These are phyloP conservation scores for Telfairia occidentalis DNA, from an alignment of 331 rosid species.

Conservation along the genomic window DNA sequence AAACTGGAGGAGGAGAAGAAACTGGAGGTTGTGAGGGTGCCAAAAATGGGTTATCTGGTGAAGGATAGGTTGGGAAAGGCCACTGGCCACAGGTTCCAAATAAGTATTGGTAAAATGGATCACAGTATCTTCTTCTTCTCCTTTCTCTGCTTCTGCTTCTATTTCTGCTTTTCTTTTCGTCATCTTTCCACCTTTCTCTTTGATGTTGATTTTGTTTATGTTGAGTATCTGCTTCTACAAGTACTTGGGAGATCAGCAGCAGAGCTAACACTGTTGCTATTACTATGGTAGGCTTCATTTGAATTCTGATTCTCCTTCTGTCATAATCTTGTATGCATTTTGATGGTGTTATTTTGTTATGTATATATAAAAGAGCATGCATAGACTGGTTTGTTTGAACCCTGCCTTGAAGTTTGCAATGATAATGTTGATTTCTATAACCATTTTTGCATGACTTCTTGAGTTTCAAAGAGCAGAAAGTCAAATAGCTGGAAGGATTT, in stretches of 20 bases:
- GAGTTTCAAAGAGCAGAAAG: neutral
- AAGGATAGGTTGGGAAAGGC: constrained; percentile 6
- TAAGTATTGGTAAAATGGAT: constrained; percentile 3
- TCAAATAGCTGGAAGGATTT: neutral
- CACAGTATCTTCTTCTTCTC: constrained; percentile 7
- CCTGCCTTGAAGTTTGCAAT: constrained; percentile 3
- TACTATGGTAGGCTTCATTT: constrained; percentile 7
- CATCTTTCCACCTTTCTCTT: neutral
- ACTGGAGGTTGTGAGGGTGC: neutral
- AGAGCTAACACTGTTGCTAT: neutral
- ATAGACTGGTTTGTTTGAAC: neutral
- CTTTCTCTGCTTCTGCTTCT: neutral
- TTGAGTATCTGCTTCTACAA: constrained; percentile 1
- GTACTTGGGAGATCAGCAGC: constrained; percentile 4
- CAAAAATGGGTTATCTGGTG: constrained; percentile 11
- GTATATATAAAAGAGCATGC: neutral
- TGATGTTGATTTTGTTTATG: neutral
- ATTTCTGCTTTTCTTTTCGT: constrained; percentile 7
- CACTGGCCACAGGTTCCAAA: constrained; percentile 9
- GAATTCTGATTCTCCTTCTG: neutral
- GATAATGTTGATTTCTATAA: neutral
- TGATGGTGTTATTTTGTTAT: neutral
- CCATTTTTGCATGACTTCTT: neutral
- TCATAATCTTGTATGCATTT: neutral
- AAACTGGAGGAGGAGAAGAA: constrained; percentile 9